Evolutionary conservation across 2,329 filamentous ascomycete species (phyloP), one percentile per base, ranked within the genome.

Genomic region (Aciculosporium take): DNA sequence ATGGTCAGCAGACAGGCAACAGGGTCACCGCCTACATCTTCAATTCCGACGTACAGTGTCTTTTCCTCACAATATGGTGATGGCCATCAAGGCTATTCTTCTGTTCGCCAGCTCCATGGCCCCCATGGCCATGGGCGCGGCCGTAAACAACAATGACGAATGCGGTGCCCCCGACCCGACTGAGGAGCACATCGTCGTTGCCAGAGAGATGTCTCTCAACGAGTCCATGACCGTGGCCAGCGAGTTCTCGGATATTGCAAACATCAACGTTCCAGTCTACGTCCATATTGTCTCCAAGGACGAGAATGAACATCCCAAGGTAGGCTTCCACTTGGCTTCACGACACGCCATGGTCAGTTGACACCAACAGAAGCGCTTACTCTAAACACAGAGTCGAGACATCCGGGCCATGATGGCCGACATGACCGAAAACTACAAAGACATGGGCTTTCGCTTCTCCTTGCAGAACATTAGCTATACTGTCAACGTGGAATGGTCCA

Each of bases 101-200:
- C 21, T 28, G 15, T 8, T 40, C 9, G 21, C 30, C 6, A 18
- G n/a, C 13, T 28, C 7, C 17, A 18, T 42, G 20, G 13, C 10
- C 24, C 34, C 31, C 21, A 31, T 37, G 24, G 25, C 24, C 40
- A 33, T 37, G 28, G 40, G 34, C 15, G 35, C 13, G 17, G 34
- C 29, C 28, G 28, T 33, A 12, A 24, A 24, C 21, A n/a, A 25
- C 21, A 27, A 33, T 13, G 23, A 10, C 23, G 34, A 38, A 18
- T 42, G 40, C 21, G 35, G 40, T 38, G 12, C 40, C n/a, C 20
- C 40, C 15, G 23, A 38, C 7, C 35, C 40, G 28, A 42, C 40
- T 20, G 28, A 42, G 15, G 35, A 42, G 23, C 35, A 28, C 7
- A 32, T 37, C 25, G 15, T 21, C 5, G 7, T 42, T 4, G 35